Conservation (phyloP, 257 asterid species). For the Salvia miltiorrhiza region DNA sequence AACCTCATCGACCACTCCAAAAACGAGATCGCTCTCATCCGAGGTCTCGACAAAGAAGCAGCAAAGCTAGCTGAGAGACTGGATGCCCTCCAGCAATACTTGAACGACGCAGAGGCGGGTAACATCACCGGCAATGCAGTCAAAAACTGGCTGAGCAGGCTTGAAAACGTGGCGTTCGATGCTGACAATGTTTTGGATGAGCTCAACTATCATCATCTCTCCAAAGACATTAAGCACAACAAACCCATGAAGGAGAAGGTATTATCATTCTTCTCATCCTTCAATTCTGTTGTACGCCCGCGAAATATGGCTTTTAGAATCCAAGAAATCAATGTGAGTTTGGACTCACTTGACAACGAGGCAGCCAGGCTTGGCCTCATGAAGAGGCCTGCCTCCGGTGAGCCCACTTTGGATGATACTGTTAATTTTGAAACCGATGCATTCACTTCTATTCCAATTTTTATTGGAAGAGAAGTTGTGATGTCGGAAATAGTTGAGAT, state of each 20-base stretch:
- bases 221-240: too few relatives aligned
- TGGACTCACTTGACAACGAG: too few relatives aligned
- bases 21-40: neutral
- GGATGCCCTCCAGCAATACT: too few relatives aligned
- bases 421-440: neutral
- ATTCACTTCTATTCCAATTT: neutral
- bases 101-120: neutral
- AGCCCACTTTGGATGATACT: neutral
- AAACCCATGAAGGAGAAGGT: too few relatives aligned
- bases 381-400: neutral
- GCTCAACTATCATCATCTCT: too few relatives aligned
- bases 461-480: neutral
- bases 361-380: neutral
- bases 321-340: too few relatives aligned
- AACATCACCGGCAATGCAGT: neutral
- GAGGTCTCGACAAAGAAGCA: too few relatives aligned
- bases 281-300: too few relatives aligned
- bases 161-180: neutral
- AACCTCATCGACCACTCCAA: neutral
- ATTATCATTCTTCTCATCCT: too few relatives aligned
- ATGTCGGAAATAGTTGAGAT: neutral
- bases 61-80: neutral
- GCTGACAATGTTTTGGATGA: slow-evolving; percentile 6
- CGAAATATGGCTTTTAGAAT: too few relatives aligned
- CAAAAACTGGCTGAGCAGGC: neutral